Evolutionary conservation across 2,329 filamentous ascomycete genomes (phyloP).

Genomic region (Scytalidium sp.): DNA sequence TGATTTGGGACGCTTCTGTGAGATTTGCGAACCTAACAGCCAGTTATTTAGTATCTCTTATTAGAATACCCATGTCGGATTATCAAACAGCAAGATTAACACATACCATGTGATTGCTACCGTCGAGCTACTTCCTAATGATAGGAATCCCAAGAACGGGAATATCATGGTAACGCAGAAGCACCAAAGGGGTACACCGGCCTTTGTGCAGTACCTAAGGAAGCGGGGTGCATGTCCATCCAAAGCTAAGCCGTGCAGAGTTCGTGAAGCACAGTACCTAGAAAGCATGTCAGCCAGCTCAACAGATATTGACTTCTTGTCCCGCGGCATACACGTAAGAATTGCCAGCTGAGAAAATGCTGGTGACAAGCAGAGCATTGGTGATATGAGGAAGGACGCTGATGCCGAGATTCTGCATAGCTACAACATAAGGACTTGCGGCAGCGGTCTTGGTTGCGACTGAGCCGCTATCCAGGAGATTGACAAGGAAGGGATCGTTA

Average conservation of each 20-base stretch:
- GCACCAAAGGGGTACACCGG: slow-evolving; percentile 59
- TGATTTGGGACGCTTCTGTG: slow-evolving; percentile 2
- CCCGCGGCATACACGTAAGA: slow-evolving; percentile 50
- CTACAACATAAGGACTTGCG: slow-evolving; percentile 62
- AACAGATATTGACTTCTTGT: not conserved
- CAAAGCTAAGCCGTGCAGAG: not conserved
- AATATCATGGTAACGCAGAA: slow-evolving; percentile 52
- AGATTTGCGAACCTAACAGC: slow-evolving; percentile 37
- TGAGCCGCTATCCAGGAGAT: slow-evolving; percentile 44
- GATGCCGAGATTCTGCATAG: slow-evolving; percentile 62
- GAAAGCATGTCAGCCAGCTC: not conserved
- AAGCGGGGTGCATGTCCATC: slow-evolving; percentile 26
- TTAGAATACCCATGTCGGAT: not conserved
- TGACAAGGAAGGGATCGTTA: slow-evolving; percentile 47
- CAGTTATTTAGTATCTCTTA: not conserved
- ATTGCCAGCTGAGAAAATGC: slow-evolving; percentile 58
- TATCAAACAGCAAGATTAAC: not conserved
- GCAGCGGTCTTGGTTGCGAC: slow-evolving; percentile 50
- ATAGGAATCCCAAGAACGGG: slow-evolving; percentile 50
- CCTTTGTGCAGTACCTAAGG: slow-evolving; percentile 55
- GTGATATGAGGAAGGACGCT: slow-evolving; percentile 61
- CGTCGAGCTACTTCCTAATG: slow-evolving; percentile 26
- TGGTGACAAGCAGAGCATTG: slow-evolving; percentile 66
- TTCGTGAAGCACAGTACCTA: slow-evolving; percentile 4
- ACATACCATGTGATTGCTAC: slow-evolving; percentile 5